Evolutionary conservation across 2,329 filamentous ascomycete genomes (phyloP), one percentile per base, ranked within the genome.

Genomic region (Plenodomus tracheiphilus): DNA sequence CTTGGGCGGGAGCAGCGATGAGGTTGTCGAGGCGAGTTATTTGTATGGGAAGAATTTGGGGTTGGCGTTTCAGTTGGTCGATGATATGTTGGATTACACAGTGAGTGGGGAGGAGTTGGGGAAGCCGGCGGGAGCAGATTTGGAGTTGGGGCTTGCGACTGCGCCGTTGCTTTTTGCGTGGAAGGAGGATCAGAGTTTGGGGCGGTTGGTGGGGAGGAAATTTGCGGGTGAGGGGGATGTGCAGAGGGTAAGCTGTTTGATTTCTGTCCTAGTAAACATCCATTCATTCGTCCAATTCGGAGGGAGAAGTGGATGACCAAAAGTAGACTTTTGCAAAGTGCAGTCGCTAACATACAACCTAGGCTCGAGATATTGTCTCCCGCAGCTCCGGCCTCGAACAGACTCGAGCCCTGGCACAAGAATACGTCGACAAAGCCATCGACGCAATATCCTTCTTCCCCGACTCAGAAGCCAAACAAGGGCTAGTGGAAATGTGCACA

Each of bases 1-100:
- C 39, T 80, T 99, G 16, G 92, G 94, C 22, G 85, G 89, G 13
- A 84, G 86, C 28, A 83, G 91, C 28, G 80, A 81, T 0, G 82
- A 87, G 53, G 91, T 94, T 1, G 90, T 97, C 2, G 92, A 99
- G 59, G 89, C 91, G 9, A 90, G 93, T 2, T 99, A 99, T 69
- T 75, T 82, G 15, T 99, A 97, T 67, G 94, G 94, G 43, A 91
- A 91, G 74, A 97, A 99, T 64, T 73, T 99, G 39, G 94, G 94
- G 1, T 76, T 99, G 46, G 94, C 94, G 1, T 99, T 99, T 76
- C 94, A 99, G 79, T 81, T 99, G 9, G 93, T 99, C 15, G 94
- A 99, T 70, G 94, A 99, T 70, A 89, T 99, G 88, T 80, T 99
- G 63, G 94, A 99, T 73, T 99, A 97, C 72, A 97, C 94, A 0